Conservation (phyloP, 305 asterid genomes). For the Salvia sclarea region DNA sequence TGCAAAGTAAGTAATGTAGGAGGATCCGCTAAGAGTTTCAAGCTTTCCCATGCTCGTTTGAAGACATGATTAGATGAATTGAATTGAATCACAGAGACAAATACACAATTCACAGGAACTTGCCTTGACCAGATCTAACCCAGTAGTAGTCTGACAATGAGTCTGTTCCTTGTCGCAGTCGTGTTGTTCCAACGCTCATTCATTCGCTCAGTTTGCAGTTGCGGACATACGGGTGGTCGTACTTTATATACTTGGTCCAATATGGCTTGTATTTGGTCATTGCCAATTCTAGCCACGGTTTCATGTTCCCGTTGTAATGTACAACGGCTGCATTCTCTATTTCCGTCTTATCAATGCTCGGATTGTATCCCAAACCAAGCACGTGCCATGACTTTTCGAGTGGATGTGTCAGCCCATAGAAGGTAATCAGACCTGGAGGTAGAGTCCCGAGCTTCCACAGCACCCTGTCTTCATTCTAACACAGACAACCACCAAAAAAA, state of each 20-base stretch:
- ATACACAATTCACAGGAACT: constrained; percentile 24
- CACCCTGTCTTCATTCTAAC: constrained; percentile 88
- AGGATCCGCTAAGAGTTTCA: constrained; percentile 4
- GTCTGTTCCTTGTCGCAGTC: background rate
- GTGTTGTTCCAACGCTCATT: constrained; percentile 31
- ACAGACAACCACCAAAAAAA: constrained; percentile 32
- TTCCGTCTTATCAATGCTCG: constrained; percentile 75
- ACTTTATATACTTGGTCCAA: constrained; percentile 88
- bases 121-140: constrained; percentile 28
- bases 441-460: constrained; percentile 98
- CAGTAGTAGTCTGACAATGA: background rate
- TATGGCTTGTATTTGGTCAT: constrained; percentile 89
- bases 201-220: constrained; percentile 79
- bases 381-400: constrained; percentile 97
- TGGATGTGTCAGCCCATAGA: constrained; percentile 92
- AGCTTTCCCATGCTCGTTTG: constrained; percentile 28
- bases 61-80: constrained; percentile 36
- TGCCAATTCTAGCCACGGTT: constrained; percentile 98
- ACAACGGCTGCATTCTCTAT: constrained; percentile 93
- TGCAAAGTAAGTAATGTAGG: constrained; percentile 22
- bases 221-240: constrained; percentile 76
- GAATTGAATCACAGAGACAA: constrained; percentile 37
- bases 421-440: constrained; percentile 96
- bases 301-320: constrained; percentile 98
- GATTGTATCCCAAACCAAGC: constrained; percentile 95